Conservation (phyloP, 2,329 filamentous ascomycete species). For the Trichoderma sp. region DNA sequence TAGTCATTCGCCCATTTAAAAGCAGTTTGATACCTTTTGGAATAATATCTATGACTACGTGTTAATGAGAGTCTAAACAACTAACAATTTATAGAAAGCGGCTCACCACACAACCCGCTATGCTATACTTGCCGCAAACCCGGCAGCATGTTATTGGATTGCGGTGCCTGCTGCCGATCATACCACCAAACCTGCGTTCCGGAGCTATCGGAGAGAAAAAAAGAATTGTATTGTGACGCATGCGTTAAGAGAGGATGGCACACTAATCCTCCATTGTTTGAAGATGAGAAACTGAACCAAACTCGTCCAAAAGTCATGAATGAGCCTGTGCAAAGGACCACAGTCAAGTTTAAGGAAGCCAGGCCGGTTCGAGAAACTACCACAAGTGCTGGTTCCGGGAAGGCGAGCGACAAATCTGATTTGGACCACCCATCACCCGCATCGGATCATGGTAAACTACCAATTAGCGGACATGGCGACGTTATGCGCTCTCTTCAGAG, state of each 20-base stretch:
- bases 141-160: background rate
- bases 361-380: background rate
- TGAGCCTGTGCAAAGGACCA: background rate
- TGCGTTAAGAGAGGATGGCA: slow-evolving; percentile 4
- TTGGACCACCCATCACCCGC: background rate
- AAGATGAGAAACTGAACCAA: background rate
- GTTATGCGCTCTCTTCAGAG: slow-evolving; percentile 16
- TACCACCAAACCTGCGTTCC: slow-evolving; percentile 4
- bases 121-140: slow-evolving; percentile 18
- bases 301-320: background rate
- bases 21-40: background rate
- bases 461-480: background rate
- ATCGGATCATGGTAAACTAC: background rate
- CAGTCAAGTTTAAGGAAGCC: background rate
- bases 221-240: background rate
- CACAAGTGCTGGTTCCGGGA: background rate
- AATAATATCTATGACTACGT: no score
- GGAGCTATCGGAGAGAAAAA: background rate
- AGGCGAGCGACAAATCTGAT: background rate
- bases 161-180: background rate
- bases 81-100: slow-evolving; percentile 2
- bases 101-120: slow-evolving; percentile 8
- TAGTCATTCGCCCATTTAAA: background rate
- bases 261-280: background rate
- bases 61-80: background rate